Conservation (phyloP, 2,329 filamentous ascomycete species). For the Neofusicoccum cordaticola region DNA sequence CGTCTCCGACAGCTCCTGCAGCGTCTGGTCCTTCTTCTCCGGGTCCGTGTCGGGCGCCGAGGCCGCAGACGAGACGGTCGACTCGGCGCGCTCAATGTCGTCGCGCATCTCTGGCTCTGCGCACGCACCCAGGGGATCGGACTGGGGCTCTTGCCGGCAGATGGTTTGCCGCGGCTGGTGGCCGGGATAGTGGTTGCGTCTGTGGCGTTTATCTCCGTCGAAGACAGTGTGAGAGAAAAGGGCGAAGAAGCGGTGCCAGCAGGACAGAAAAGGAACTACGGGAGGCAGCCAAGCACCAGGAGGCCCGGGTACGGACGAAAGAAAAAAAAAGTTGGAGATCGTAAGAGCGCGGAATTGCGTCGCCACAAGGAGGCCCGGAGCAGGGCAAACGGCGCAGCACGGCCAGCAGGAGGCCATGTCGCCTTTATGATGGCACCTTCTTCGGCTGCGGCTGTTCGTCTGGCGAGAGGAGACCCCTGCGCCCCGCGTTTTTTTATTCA, state of each 20-base stretch:
- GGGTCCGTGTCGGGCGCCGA: neutral
- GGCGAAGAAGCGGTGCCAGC: too few species aligned
- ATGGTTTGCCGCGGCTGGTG: too few species aligned
- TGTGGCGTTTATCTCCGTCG: neutral
- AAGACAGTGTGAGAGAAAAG: too few species aligned
- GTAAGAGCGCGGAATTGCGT: neutral
- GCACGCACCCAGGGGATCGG: too few species aligned
- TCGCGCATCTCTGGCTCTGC: neutral
- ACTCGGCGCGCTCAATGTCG: constrained; percentile 14
- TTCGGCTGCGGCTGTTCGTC: neutral
- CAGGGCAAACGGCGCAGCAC: neutral
- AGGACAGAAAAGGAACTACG: too few species aligned
- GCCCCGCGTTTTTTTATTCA: neutral
- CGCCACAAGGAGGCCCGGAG: neutral
- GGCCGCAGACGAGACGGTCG: neutral
- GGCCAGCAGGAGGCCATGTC: neutral
- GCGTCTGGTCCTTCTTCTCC: constrained; percentile 5
- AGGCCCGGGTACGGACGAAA: neutral
- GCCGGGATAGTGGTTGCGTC: neutral
- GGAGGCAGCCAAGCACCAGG: neutral
- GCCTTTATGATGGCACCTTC: neutral
- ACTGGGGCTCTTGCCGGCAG: too few species aligned
- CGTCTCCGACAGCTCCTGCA: neutral
- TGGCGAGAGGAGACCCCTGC: neutral
- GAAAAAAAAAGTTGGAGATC: neutral